Percentiles rank a stretch among this genome's conserved stretches.
These are phyloP conservation scores for Nakazawaea peltata DNA, from an alignment of 805 yeast species.

Conservation along the genomic window DNA sequence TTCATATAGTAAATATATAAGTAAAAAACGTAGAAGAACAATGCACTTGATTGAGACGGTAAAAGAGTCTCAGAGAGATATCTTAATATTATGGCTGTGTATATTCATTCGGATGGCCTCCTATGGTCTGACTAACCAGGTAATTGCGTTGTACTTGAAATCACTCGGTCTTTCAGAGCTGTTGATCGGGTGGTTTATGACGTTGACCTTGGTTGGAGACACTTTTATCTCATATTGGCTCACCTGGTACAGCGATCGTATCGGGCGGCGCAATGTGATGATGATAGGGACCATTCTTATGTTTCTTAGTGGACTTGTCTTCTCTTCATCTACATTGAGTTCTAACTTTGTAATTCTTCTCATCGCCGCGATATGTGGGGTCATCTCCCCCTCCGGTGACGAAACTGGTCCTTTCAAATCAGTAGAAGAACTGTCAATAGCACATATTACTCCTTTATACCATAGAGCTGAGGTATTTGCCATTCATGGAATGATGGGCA, in stretches of 20 bases:
- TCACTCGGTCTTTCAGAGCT: slow-evolving; percentile 46
- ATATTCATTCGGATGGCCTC: slow-evolving; percentile 66
- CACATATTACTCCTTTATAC: slow-evolving; percentile 62
- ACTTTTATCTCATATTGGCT: slow-evolving; percentile 59
- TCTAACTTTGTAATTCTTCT: slow-evolving; percentile 45
- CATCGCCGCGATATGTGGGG: slow-evolving; percentile 73
- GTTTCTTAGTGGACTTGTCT: slow-evolving; percentile 58
- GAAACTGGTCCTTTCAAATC: slow-evolving; percentile 90
- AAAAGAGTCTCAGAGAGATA: slow-evolving; percentile 38
- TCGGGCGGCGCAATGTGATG: slow-evolving; percentile 65
- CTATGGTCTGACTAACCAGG: slow-evolving; percentile 75
- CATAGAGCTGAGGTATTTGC: slow-evolving; percentile 72
- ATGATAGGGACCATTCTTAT: slow-evolving; percentile 57
- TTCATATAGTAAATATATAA: too few relatives aligned
- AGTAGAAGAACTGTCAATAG: slow-evolving; percentile 75
- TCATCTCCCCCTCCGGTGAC: slow-evolving; percentile 82
- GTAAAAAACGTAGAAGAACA: too few relatives aligned
- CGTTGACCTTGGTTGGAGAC: slow-evolving; percentile 74
- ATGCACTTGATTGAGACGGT: slow-evolving; percentile 30
- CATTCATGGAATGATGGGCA: slow-evolving; percentile 58
- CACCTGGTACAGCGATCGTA: slow-evolving; percentile 68
- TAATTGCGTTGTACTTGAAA: slow-evolving; percentile 59
- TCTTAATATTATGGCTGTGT: slow-evolving; percentile 56
- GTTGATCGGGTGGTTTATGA: slow-evolving; percentile 72
- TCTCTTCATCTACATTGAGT: slow-evolving; percentile 42